phyloP scores from a whole-genome alignment of 495 filamentous ascomycete genomes.

The Terfezia claveryi region DNA sequence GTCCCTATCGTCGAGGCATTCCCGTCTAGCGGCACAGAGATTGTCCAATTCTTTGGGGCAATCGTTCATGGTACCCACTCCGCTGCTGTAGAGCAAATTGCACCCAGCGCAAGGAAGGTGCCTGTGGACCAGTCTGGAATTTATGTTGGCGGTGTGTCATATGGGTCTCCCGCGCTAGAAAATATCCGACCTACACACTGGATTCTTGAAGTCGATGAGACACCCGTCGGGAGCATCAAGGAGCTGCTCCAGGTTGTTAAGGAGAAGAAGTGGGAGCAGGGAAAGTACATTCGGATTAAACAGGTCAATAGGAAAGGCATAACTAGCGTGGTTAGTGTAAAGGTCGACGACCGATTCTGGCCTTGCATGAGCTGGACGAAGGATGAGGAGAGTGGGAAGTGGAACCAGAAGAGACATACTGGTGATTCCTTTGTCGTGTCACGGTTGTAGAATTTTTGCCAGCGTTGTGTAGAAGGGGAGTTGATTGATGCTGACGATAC shows the following conservation, averaged over 20 bases:
- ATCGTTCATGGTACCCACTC: conserved; percentile 17
- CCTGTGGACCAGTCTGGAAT: conserved; percentile 12
- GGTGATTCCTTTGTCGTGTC: not conserved
- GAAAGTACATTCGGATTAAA: conserved; percentile 13
- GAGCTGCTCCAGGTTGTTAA: conserved; percentile 12
- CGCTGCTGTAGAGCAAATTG: conserved; percentile 17
- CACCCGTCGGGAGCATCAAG: conserved; percentile 9
- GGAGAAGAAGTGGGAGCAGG: conserved; percentile 8
- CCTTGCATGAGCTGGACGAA: not conserved
- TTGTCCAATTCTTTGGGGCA: conserved; percentile 20
- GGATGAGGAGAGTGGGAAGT: not conserved
- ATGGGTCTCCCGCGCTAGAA: conserved; percentile 18
- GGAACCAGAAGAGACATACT: not conserved
- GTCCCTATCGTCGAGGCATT: conserved; percentile 14
- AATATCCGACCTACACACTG: conserved; percentile 19
- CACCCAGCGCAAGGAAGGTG: conserved; percentile 10
- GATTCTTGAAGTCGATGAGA: conserved; percentile 17
- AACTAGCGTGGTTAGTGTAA: conserved; percentile 15
- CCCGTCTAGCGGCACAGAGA: conserved; percentile 10
- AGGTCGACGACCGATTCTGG: conserved; percentile 2
- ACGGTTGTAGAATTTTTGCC: too few relatives aligned
- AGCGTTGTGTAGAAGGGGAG: too few relatives aligned
- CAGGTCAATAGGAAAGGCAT: conserved; percentile 19
- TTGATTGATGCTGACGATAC: too few relatives aligned
- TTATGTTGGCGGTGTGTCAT: conserved; percentile 21